Base-by-base conservation (phyloP, 345 rosid genomes). In the Ceriops zippeliana region DNA sequence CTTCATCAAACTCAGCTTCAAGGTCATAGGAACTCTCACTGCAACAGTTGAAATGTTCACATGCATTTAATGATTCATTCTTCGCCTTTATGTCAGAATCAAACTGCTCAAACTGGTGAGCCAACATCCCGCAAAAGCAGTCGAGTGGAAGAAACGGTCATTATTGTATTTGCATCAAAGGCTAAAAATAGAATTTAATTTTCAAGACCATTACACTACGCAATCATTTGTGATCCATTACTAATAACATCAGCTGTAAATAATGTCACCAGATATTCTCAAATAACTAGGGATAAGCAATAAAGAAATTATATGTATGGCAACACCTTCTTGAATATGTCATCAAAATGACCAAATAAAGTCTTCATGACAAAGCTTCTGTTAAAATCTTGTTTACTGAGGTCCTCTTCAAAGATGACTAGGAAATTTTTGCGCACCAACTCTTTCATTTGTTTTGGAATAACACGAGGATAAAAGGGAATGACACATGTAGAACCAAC, bases 381-480 rank as follows among this genome's bases (percentile, higher is more conserved):
- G 71, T 70, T 87, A 57, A 60, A 70, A 69, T 75, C 81, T 69
- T 78, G 72, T 26, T 76, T 51, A 30, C 69, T 67, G 61, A 89
- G 79, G 56, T 82, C 80, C 67, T 86, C 76, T 76, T 84, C 91
- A 72, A 88, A 83, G 51, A 95, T 81, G 35, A 87, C 85, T 74
- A 84, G 76, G 35, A 95, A 85, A 71, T 95, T 95, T 66, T 71
- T 69, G 72, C 62, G 34, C 31, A 85, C 81, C 79, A 86, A 64
- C 61, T 69, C 76, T 65, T 80, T 85, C 79, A 75, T 79, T 70
- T 78, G 75, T 54, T 73, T 74, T 24, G 96, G 75, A 72, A 85
- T 76, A 77, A 86, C 77, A 73, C 32, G 59, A 53, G 83, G 88
- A 69, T 52, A 69, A 61, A 58, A 58, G 56, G 76, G 69, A 68